phyloP scores from a whole-genome alignment of 2,329 filamentous ascomycete species.

The Phaeomoniella chlamydospora region DNA sequence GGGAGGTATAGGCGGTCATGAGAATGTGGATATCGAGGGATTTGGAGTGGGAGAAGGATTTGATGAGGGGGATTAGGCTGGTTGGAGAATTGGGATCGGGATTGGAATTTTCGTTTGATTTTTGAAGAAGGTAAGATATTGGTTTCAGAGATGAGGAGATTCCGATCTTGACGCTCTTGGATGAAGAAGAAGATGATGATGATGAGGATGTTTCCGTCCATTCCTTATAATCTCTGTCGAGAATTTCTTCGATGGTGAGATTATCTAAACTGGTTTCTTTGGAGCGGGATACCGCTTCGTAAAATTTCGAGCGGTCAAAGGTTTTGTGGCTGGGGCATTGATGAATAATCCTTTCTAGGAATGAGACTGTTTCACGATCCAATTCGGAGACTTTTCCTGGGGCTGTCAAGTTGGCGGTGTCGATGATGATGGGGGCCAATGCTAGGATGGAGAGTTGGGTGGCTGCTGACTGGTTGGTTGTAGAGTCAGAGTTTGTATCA shows the following conservation, averaged over 20 bases:
- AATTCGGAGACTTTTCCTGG: slow-evolving; percentile 29
- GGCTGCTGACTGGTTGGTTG: slow-evolving; percentile 9
- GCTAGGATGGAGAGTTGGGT: slow-evolving; percentile 26
- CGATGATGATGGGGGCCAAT: slow-evolving; percentile 26
- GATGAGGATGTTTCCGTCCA: slow-evolving; percentile 32
- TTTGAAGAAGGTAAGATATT: slow-evolving; percentile 36
- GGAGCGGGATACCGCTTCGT: slow-evolving; percentile 33
- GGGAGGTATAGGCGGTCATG: slow-evolving; percentile 41
- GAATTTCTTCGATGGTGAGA: slow-evolving; percentile 38
- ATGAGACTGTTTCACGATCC: slow-evolving; percentile 31
- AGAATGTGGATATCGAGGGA: slow-evolving; percentile 39
- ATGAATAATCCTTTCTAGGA: slow-evolving; percentile 36
- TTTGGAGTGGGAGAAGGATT: slow-evolving; percentile 28
- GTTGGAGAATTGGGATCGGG: background rate
- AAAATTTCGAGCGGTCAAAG: slow-evolving; percentile 36
- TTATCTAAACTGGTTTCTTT: slow-evolving; percentile 40
- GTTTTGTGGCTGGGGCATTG: slow-evolving; percentile 7
- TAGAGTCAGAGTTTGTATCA: slow-evolving; percentile 16
- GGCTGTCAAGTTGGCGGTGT: slow-evolving; percentile 28
- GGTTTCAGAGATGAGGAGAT: slow-evolving; percentile 45
- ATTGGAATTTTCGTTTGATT: slow-evolving; percentile 21
- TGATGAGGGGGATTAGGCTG: slow-evolving; percentile 23
- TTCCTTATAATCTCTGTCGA: slow-evolving; percentile 50
- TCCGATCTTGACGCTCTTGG: slow-evolving; percentile 31
- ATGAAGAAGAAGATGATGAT: slow-evolving; percentile 10